Conservation (phyloP, 2,329 filamentous ascomycete genomes). For the Colletotrichum lindemuthianum region DNA sequence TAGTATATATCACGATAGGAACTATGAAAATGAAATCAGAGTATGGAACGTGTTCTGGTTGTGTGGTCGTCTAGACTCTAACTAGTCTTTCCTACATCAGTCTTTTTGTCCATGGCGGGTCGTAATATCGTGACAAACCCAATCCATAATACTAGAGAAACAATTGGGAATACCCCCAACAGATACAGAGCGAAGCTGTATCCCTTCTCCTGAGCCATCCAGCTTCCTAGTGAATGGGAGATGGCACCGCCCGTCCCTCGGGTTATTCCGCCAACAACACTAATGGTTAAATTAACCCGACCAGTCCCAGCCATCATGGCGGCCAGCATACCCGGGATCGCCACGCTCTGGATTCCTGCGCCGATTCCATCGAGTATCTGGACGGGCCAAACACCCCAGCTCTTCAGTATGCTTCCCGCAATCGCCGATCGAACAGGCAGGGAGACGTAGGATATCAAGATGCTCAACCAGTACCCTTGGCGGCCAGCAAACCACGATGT, state of each 20-base stretch:
- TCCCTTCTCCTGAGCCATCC: slow-evolving; percentile 20
- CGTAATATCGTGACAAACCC: slow-evolving; percentile 18
- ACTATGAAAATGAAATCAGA: too few relatives aligned
- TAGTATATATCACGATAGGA: too few relatives aligned
- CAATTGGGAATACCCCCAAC: slow-evolving; percentile 21
- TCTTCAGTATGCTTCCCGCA: slow-evolving; percentile 15
- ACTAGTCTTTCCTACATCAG: too few relatives aligned
- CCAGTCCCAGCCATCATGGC: slow-evolving; percentile 29
- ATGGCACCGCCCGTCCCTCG: slow-evolving; percentile 26
- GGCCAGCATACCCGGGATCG: slow-evolving; percentile 21
- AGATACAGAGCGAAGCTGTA: slow-evolving; percentile 30
- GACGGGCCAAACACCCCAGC: slow-evolving; percentile 26
- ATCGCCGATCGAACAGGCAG: slow-evolving; percentile 21
- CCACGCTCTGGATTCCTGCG: slow-evolving; percentile 29
- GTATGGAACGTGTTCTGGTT: too few relatives aligned
- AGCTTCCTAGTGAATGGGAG: slow-evolving; percentile 20
- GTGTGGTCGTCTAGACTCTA: too few relatives aligned
- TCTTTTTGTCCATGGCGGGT: slow-evolving; percentile 22
- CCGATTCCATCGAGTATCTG: slow-evolving; percentile 30
- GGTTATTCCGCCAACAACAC: slow-evolving; percentile 29
- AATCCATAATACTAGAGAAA: slow-evolving; percentile 20
- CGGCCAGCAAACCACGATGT: slow-evolving; percentile 27
- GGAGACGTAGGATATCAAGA: slow-evolving; percentile 13
- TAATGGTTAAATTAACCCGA: slow-evolving; percentile 16
- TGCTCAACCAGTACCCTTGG: slow-evolving; percentile 15